Conservation (phyloP, 1,139 yeast species). For the Pichia sp. region DNA sequence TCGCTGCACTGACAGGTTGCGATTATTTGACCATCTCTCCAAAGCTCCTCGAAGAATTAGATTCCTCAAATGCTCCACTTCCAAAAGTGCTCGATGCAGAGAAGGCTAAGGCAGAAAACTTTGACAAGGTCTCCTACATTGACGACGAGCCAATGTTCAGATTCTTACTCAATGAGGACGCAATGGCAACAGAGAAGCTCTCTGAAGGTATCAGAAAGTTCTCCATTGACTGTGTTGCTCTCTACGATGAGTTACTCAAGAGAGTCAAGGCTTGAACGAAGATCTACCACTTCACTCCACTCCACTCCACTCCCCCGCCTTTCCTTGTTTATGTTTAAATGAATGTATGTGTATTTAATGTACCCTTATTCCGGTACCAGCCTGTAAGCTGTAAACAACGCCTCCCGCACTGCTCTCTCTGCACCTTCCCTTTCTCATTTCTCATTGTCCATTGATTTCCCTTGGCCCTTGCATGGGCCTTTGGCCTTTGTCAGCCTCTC, state of each 20-base stretch:
- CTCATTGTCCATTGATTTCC: too few relatives aligned
- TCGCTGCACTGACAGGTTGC: conserved; percentile 94
- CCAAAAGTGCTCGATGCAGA: conserved; percentile 71
- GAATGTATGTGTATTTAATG: too few relatives aligned
- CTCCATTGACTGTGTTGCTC: conserved; percentile 88
- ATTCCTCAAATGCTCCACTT: conserved; percentile 68
- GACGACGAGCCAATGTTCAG: conserved; percentile 89
- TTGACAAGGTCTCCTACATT: conserved; percentile 71
- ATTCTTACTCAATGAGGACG: conserved; percentile 88
- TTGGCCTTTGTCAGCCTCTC: too few relatives aligned
- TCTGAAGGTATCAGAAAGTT: conserved; percentile 97
- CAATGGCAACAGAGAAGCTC: conserved; percentile 98
- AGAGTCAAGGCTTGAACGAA: conserved; percentile 44
- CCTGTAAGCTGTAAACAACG: too few relatives aligned
- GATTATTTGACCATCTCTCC: conserved; percentile 97
- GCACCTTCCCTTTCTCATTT: too few relatives aligned
- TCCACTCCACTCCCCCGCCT: too few relatives aligned
- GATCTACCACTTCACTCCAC: too few relatives aligned
- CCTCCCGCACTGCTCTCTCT: too few relatives aligned
- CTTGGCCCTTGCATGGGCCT: too few relatives aligned
- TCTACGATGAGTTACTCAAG: conserved; percentile 70
- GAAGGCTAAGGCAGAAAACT: conserved; percentile 42
- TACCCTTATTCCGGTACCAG: too few relatives aligned
- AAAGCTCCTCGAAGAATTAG: conserved; percentile 80
- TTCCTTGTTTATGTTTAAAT: too few relatives aligned